A percentile compares a stretch with the other conserved stretches of the same genome.
Conservation (phyloP, 495 filamentous ascomycete species). For the Aspergillus avenaceus region DNA sequence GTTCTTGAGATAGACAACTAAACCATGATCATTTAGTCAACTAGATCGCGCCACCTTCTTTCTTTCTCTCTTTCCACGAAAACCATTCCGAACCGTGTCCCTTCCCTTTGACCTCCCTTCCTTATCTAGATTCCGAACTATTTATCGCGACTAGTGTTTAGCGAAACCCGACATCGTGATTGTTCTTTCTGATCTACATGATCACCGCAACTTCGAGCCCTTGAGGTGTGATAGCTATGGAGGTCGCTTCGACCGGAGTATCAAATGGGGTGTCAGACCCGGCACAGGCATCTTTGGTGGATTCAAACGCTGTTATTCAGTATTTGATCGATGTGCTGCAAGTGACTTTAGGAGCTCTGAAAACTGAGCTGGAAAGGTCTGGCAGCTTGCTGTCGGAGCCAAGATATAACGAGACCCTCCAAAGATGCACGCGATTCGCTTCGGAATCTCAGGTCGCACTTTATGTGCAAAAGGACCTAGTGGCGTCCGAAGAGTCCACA, state of each 20-base stretch:
- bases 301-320: constrained; percentile 65
- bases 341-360: constrained; percentile 79
- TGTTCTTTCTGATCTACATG: constrained; percentile 25
- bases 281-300: constrained; percentile 39
- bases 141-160: constrained; percentile 6
- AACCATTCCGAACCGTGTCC: background rate
- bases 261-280: constrained; percentile 44
- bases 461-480: constrained; percentile 83
- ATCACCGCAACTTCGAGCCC: constrained; percentile 16
- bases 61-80: background rate
- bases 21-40: constrained; percentile 1
- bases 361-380: constrained; percentile 69
- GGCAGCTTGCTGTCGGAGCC: constrained; percentile 77
- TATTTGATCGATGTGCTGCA: constrained; percentile 75
- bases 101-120: constrained; percentile 1
- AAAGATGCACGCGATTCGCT: constrained; percentile 85
- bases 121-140: background rate
- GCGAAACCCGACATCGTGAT: background rate
- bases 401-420: constrained; percentile 69
- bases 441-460: constrained; percentile 80
- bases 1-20: background rate
- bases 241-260: constrained; percentile 45
- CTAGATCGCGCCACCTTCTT: background rate
- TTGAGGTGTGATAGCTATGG: constrained; percentile 36
- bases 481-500: constrained; percentile 50